phyloP scores from a whole-genome alignment of 805 yeast genomes.

The Candida nanaspora region DNA sequence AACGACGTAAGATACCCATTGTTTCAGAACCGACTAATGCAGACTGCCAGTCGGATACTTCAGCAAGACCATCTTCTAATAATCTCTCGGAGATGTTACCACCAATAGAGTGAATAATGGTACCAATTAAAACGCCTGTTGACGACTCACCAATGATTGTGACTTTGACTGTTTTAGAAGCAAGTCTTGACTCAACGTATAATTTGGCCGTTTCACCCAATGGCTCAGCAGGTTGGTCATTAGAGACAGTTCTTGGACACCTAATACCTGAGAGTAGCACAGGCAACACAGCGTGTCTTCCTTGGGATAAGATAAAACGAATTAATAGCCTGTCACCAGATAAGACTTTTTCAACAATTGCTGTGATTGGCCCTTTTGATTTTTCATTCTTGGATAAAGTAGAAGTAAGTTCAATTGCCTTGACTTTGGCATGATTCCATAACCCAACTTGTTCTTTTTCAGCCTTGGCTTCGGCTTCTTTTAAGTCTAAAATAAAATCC shows the following conservation, averaged over 20 bases:
- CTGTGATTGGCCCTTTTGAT: constrained; percentile 33
- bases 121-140: constrained; percentile 53
- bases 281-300: constrained; percentile 50
- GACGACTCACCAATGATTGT: constrained; percentile 54
- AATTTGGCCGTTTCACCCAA: constrained; percentile 59
- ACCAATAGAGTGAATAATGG: constrained; percentile 68
- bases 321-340: constrained; percentile 73
- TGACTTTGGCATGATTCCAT: constrained; percentile 34
- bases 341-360: constrained; percentile 69
- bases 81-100: constrained; percentile 72
- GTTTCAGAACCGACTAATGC: constrained; percentile 53
- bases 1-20: constrained; percentile 56
- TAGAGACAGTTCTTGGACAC: constrained; percentile 59
- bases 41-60: constrained; percentile 78
- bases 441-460: constrained; percentile 43
- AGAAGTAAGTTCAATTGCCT: constrained; percentile 17
- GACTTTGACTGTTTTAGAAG: constrained; percentile 53
- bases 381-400: constrained; percentile 25
- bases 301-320: constrained; percentile 41
- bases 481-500: constrained; percentile 23
- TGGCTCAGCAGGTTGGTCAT: constrained; percentile 40
- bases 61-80: constrained; percentile 64
- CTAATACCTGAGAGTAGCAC: constrained; percentile 68
- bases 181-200: constrained; percentile 56
- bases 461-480: constrained; percentile 43